A percentile compares a stretch with the other conserved stretches of the same genome.
These are phyloP conservation scores for Botrytis pseudocinerea DNA, from an alignment of 2,329 filamentous ascomycete genomes.

Conservation along the genomic window DNA sequence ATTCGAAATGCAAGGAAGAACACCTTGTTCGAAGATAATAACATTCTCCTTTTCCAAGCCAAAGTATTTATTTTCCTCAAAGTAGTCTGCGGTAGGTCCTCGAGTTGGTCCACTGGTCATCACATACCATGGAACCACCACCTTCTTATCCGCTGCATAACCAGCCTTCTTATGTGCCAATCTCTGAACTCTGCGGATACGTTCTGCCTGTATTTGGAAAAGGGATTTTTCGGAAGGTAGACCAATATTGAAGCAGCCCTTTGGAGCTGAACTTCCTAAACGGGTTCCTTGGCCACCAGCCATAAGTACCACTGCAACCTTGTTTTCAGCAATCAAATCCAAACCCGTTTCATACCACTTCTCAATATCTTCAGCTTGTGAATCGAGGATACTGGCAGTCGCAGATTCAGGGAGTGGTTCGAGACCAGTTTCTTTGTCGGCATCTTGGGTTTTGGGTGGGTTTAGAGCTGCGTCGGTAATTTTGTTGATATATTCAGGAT, in stretches of 20 bases:
- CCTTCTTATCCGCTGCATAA: conserved; percentile 53
- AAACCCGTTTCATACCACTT: conserved; percentile 78
- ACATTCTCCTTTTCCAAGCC: conserved; percentile 84
- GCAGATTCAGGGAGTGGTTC: conserved; percentile 87
- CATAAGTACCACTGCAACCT: conserved; percentile 88
- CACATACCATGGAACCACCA: conserved; percentile 92
- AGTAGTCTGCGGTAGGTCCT: conserved; percentile 89
- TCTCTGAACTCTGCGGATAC: conserved; percentile 82
- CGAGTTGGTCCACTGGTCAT: conserved; percentile 98
- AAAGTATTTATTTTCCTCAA: conserved; percentile 87
- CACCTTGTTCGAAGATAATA: conserved; percentile 92
- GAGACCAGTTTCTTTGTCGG: conserved; percentile 48
- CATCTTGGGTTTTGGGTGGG: conserved; percentile 61
- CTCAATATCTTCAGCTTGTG: conserved; percentile 72
- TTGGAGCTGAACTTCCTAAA: conserved; percentile 90
- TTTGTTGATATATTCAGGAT: conserved; percentile 84
- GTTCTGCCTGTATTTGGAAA: conserved; percentile 96
- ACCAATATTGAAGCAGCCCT: conserved; percentile 96
- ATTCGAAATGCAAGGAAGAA: conserved; percentile 94
- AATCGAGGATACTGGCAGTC: conserved; percentile 89
- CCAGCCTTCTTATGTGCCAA: conserved; percentile 72
- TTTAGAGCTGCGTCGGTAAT: conserved; percentile 81
- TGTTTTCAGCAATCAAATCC: conserved; percentile 65
- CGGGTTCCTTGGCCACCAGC: conserved; percentile 95
- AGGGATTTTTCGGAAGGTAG: conserved; percentile 90